These are phyloP conservation scores for Euphrasia confusa DNA, from an alignment of 257 asterid species.

Conservation along the genomic window DNA sequence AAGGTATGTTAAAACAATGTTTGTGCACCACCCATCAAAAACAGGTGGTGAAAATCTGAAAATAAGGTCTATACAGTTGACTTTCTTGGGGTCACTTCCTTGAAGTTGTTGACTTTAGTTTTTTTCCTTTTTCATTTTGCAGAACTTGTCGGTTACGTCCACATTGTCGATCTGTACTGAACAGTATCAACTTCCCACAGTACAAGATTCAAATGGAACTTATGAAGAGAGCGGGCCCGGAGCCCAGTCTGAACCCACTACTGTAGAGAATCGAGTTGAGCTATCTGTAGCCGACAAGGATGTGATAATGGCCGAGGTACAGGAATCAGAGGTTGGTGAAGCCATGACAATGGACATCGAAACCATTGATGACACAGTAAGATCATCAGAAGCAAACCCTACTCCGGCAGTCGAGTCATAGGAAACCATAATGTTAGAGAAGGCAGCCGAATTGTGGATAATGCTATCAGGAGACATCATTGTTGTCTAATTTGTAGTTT, in stretches of 20 bases:
- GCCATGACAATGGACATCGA: constrained; percentile 63
- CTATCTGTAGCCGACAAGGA: constrained; percentile 47
- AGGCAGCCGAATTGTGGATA: too few relatives aligned
- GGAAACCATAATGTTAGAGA: background rate
- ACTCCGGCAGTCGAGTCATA: constrained; percentile 41
- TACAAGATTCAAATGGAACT: constrained; percentile 38
- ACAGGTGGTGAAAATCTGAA: background rate
- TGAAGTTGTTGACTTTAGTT: too few relatives aligned
- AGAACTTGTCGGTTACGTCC: constrained; percentile 81
- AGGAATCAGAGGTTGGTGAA: constrained; percentile 52
- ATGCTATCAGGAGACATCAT: too few relatives aligned
- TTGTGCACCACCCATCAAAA: constrained; percentile 1
- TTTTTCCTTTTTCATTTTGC: constrained; percentile 23
- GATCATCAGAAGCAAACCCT: constrained; percentile 56
- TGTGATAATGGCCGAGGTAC: constrained; percentile 81
- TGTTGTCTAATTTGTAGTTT: too few relatives aligned
- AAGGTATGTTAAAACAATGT: constrained; percentile 46
- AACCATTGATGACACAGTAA: constrained; percentile 49
- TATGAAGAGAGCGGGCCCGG: constrained; percentile 31
- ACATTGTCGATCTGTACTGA: constrained; percentile 45
- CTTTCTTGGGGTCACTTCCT: constrained; percentile 10
- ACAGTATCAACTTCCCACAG: constrained; percentile 30
- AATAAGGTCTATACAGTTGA: background rate
- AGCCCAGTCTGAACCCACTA: constrained; percentile 13
- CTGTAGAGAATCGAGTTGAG: constrained; percentile 47